Conservation (phyloP, 2,329 filamentous ascomycete species). For the Aureobasidium sp. region DNA sequence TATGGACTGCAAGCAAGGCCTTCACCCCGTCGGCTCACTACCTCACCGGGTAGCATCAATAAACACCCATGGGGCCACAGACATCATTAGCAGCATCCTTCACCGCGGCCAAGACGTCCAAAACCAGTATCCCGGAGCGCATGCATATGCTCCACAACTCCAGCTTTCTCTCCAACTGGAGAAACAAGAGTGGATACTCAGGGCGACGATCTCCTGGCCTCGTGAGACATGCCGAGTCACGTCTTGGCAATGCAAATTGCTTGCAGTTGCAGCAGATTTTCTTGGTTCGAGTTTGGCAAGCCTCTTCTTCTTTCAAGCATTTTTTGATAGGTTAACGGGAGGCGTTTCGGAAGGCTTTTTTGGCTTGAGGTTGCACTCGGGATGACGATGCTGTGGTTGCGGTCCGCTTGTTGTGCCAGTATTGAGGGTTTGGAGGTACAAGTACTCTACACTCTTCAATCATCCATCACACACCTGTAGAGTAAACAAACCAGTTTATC, state of each 20-base stretch:
- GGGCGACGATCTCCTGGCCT: neutral
- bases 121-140: conserved; percentile 6
- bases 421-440: neutral
- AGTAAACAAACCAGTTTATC: too few relatives aligned
- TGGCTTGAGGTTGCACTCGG: neutral
- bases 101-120: neutral
- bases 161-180: conserved; percentile 2
- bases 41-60: neutral
- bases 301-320: neutral
- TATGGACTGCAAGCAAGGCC: neutral
- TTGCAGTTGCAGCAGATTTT: neutral
- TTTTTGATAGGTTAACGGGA: neutral
- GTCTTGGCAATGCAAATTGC: neutral
- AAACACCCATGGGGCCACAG: neutral
- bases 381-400: neutral
- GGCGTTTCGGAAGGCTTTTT: neutral
- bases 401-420: neutral
- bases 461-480: too few relatives aligned
- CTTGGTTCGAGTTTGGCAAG: neutral
- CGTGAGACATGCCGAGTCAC: neutral
- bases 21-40: neutral
- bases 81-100: too few relatives aligned
- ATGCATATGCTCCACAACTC: neutral
- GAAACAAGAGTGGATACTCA: neutral
- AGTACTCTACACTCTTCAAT: too few relatives aligned